A percentile compares a stretch with the other conserved stretches of the same genome.
These are phyloP conservation scores for Pseudocercospora fuligena DNA, from an alignment of 2,329 filamentous ascomycete species.

Conservation along the genomic window DNA sequence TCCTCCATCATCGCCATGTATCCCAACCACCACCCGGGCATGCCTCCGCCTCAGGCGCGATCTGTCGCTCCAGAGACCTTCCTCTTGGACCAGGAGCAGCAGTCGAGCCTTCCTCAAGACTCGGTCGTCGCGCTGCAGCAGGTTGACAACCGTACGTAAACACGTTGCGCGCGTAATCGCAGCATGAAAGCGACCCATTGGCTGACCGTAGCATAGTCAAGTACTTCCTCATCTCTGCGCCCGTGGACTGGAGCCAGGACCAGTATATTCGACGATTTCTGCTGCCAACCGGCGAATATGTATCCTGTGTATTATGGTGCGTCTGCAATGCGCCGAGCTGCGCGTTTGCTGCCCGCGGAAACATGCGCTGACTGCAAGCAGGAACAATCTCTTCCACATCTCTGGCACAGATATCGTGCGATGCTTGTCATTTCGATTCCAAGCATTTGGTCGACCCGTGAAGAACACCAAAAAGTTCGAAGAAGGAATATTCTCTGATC, in stretches of 20 bases:
- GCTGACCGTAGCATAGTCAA: conserved; percentile 70
- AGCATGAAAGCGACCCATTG: conserved; percentile 15
- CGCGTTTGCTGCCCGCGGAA: conserved; percentile 3
- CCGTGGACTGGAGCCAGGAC: conserved; percentile 95
- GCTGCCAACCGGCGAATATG: conserved; percentile 95
- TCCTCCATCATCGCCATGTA: conserved; percentile 47
- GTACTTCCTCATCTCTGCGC: conserved; percentile 98
- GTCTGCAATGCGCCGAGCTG: conserved; percentile 33
- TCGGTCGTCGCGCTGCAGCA: conserved; percentile 97
- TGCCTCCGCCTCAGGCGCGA: conserved; percentile 78
- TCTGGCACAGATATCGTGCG: conserved; percentile 98
- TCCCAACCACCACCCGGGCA: conserved; percentile 69
- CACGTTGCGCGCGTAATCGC: not conserved
- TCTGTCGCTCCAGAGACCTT: conserved; percentile 91
- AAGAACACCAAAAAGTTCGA: conserved; percentile 99
- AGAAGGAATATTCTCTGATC: conserved; percentile 97
- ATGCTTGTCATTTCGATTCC: conserved; percentile 97
- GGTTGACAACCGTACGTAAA: conserved; percentile 85
- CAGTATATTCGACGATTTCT: conserved; percentile 97
- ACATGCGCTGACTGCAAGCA: conserved; percentile 42
- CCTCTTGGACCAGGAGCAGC: conserved; percentile 95
- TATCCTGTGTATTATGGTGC: conserved; percentile 93
- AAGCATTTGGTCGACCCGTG: conserved; percentile 95
- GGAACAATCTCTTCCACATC: conserved; percentile 99
- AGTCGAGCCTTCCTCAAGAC: conserved; percentile 94